Conservation (phyloP, 2,329 filamentous ascomycete species). For the Neonectria sp. region DNA sequence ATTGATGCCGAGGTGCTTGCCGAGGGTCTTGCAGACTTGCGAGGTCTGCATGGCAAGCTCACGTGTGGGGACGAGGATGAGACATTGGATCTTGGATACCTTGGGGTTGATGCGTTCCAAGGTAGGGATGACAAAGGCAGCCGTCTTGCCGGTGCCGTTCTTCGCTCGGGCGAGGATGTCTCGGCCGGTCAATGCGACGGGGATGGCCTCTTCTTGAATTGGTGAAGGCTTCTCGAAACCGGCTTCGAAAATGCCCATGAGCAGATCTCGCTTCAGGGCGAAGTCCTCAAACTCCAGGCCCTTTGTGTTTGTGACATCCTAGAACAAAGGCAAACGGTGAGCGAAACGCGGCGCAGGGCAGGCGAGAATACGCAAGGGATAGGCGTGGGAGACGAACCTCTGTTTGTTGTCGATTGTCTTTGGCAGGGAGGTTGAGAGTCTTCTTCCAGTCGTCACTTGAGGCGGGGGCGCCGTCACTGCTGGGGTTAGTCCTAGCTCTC, state of each 20-base stretch:
- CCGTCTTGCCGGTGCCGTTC: slow-evolving; percentile 98
- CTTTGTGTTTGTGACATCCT: slow-evolving; percentile 99
- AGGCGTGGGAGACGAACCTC: slow-evolving; percentile 67
- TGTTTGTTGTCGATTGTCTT: slow-evolving; percentile 85
- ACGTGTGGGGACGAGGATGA: slow-evolving; percentile 96
- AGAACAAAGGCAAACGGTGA: slow-evolving; percentile 37
- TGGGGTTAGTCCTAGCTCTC: slow-evolving; percentile 54
- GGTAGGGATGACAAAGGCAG: slow-evolving; percentile 96
- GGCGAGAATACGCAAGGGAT: slow-evolving; percentile 17
- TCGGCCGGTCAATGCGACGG: slow-evolving; percentile 93
- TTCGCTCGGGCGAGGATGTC: slow-evolving; percentile 97
- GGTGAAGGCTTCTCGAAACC: slow-evolving; percentile 99
- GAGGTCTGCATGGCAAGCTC: slow-evolving; percentile 98
- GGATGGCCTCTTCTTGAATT: slow-evolving; percentile 99
- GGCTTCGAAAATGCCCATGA: slow-evolving; percentile 99
- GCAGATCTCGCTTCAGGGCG: slow-evolving; percentile 90
- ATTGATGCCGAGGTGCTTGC: slow-evolving; percentile 96
- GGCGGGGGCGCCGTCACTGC: slow-evolving; percentile 64
- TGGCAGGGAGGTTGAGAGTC: slow-evolving; percentile 78
- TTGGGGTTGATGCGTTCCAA: slow-evolving; percentile 98
- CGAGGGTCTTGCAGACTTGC: slow-evolving; percentile 98
- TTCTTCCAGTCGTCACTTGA: slow-evolving; percentile 79
- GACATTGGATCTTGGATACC: slow-evolving; percentile 93
- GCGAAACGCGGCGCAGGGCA: slow-evolving; percentile 17
- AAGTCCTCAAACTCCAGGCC: slow-evolving; percentile 98